phyloP scores from a whole-genome alignment of 805 yeast species.

The Candida loeiensis region DNA sequence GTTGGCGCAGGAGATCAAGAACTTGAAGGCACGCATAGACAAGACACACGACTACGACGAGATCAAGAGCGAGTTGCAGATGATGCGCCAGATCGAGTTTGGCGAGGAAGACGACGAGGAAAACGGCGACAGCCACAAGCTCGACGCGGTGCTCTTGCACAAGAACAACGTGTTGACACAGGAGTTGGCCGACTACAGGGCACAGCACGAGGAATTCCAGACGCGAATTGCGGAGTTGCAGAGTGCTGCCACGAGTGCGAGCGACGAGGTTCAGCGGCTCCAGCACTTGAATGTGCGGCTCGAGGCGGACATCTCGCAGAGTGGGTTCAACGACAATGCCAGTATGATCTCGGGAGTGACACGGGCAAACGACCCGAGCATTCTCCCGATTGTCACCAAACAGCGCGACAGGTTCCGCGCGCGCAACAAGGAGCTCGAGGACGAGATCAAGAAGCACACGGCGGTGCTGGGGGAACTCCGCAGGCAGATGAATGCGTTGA shows the following conservation, averaged over 20 bases:
- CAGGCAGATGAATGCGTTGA: conserved; percentile 59
- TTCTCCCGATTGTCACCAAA: conserved; percentile 84
- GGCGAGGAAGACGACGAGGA: conserved; percentile 43
- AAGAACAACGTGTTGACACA: conserved; percentile 71
- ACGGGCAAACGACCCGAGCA: conserved; percentile 31
- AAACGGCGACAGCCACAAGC: conserved; percentile 20
- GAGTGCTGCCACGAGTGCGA: conserved; percentile 28
- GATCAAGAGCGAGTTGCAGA: conserved; percentile 68
- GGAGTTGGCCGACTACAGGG: conserved; percentile 64
- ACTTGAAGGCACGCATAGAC: conserved; percentile 47
- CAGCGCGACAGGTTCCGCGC: conserved; percentile 91
- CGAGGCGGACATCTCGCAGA: conserved; percentile 67
- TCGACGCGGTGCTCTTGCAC: conserved; percentile 61
- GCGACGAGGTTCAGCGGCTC: conserved; percentile 39
- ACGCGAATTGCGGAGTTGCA: conserved; percentile 42
- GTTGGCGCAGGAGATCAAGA: conserved; percentile 47
- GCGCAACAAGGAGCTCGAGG: conserved; percentile 80
- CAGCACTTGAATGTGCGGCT: conserved; percentile 53
- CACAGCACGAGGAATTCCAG: conserved; percentile 48
- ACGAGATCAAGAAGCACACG: conserved; percentile 62
- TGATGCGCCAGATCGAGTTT: conserved; percentile 72
- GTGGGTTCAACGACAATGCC: conserved; percentile 56
- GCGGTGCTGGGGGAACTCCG: conserved; percentile 55
- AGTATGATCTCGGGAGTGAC: conserved; percentile 63
- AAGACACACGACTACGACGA: conserved; percentile 72